A percentile compares a stretch with the other conserved stretches of the same genome.
Evolutionary conservation across 2,329 filamentous ascomycete species (phyloP).

Genomic region (Pestalotiopsis sp.): DNA sequence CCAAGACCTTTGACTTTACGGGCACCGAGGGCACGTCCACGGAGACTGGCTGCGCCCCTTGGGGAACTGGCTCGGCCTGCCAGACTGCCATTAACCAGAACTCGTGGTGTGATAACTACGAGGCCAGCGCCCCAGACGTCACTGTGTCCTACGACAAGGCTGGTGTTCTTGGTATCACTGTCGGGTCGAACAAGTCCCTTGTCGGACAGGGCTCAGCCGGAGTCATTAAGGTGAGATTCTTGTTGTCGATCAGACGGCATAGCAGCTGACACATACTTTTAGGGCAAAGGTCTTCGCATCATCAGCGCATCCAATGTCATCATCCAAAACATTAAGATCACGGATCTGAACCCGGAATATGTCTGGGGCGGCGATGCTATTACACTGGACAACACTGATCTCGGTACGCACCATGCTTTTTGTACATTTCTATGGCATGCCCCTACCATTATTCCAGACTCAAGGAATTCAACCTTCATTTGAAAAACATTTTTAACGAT

Average conservation of each 20-base stretch:
- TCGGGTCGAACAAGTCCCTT: slow-evolving; percentile 61
- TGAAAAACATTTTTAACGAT: neutral
- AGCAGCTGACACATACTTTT: neutral
- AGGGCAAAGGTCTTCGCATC: slow-evolving; percentile 58
- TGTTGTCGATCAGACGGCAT: neutral
- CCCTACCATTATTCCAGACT: too few species aligned
- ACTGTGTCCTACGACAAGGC: slow-evolving; percentile 55
- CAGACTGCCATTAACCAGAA: slow-evolving; percentile 65
- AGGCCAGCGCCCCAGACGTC: slow-evolving; percentile 52
- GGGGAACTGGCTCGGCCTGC: slow-evolving; percentile 54
- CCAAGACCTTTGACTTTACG: slow-evolving; percentile 59
- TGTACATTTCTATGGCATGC: neutral
- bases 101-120: slow-evolving; percentile 62
- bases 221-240: slow-evolving; percentile 47
- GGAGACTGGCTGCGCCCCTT: slow-evolving; percentile 60
- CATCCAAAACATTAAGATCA: slow-evolving; percentile 59
- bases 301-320: slow-evolving; percentile 57
- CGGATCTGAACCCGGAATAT: slow-evolving; percentile 56
- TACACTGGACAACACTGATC: slow-evolving; percentile 48
- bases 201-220: slow-evolving; percentile 55
- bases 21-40: slow-evolving; percentile 56
- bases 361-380: slow-evolving; percentile 63
- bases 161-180: slow-evolving; percentile 50
- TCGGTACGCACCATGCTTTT: slow-evolving; percentile 17
- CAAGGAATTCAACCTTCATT: neutral